Evolutionary conservation across 371 early-diverging fungal genomes (phyloP).

Genomic region (Actinomortierella wolfii): DNA sequence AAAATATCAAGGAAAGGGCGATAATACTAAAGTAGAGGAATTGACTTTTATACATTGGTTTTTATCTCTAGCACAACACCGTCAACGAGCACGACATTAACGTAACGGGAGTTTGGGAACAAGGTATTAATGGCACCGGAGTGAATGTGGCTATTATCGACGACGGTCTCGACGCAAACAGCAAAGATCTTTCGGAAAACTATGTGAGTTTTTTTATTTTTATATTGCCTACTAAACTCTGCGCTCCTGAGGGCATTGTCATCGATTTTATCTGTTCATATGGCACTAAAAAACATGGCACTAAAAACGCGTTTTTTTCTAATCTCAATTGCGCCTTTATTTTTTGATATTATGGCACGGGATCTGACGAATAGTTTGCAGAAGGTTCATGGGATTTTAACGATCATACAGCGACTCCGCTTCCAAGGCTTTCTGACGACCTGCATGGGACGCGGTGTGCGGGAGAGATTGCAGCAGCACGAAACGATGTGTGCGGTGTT

Average conservation of each 20-base stretch:
- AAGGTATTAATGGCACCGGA: conserved; percentile 86
- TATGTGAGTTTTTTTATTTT: conserved; percentile 65
- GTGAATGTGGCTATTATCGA: conserved; percentile 90
- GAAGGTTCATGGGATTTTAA: conserved; percentile 95
- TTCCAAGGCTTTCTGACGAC: conserved; percentile 79
- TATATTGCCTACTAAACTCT: background rate
- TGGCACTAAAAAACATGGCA: too few species aligned
- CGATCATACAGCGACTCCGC: conserved; percentile 75
- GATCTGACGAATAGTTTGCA: conserved; percentile 65
- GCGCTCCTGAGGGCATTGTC: too few species aligned
- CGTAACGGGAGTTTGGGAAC: conserved; percentile 88
- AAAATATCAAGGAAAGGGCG: background rate
- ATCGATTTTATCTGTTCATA: too few species aligned
- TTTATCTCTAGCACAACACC: conserved; percentile 63
- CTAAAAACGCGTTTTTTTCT: too few species aligned
- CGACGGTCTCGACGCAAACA: conserved; percentile 90
- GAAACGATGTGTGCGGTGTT: conserved; percentile 90
- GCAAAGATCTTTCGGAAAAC: conserved; percentile 81
- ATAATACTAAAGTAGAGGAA: conserved; percentile 1
- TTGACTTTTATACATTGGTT: background rate
- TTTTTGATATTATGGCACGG: too few species aligned
- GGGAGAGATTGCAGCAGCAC: conserved; percentile 92
- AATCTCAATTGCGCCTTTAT: too few species aligned
- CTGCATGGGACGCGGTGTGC: conserved; percentile 97
- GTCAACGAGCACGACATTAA: conserved; percentile 85